A percentile compares a stretch with the other conserved stretches of the same genome.
These are phyloP conservation scores for Pythium rishiriense DNA, from an alignment of 352 stramenopile genomes.

Conservation along the genomic window DNA sequence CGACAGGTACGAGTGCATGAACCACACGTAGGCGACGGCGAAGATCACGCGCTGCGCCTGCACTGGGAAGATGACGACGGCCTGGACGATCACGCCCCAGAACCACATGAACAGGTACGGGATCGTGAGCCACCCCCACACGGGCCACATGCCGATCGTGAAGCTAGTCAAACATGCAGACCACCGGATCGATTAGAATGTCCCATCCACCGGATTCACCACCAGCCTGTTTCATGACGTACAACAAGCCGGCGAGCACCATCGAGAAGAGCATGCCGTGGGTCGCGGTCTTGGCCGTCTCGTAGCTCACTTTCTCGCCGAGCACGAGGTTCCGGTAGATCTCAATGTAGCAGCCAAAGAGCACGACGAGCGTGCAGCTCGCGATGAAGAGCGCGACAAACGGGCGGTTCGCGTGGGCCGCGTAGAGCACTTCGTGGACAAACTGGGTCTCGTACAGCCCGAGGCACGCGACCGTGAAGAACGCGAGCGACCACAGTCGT, in stretches of 20 bases:
- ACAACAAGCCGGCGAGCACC: slow-evolving; percentile 57
- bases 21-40: slow-evolving; percentile 59
- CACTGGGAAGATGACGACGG: slow-evolving; percentile 61
- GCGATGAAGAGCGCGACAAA: slow-evolving; percentile 59
- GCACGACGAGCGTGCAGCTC: slow-evolving; percentile 49
- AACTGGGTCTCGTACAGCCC: slow-evolving; percentile 66
- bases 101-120: slow-evolving; percentile 85
- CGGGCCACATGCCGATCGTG: slow-evolving; percentile 69
- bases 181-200: not conserved
- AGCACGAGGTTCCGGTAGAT: slow-evolving; percentile 59
- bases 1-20: slow-evolving; percentile 75
- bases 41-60: slow-evolving; percentile 68
- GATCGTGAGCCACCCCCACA: slow-evolving; percentile 74
- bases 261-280: slow-evolving; percentile 69
- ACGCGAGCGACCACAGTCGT: slow-evolving; percentile 54
- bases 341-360: slow-evolving; percentile 73
- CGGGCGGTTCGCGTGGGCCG: slow-evolving; percentile 43
- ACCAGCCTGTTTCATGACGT: not conserved
- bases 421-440: slow-evolving; percentile 55
- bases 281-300: slow-evolving; percentile 59
- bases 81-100: slow-evolving; percentile 74
- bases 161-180: slow-evolving; percentile 40
- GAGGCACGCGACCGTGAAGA: slow-evolving; percentile 50
- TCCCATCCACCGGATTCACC: not conserved
- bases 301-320: slow-evolving; percentile 64